A percentile compares a stretch with the other conserved stretches of the same genome.
These are phyloP conservation scores for Microdochium paspali DNA, from an alignment of 2,329 filamentous ascomycete genomes.

Conservation along the genomic window DNA sequence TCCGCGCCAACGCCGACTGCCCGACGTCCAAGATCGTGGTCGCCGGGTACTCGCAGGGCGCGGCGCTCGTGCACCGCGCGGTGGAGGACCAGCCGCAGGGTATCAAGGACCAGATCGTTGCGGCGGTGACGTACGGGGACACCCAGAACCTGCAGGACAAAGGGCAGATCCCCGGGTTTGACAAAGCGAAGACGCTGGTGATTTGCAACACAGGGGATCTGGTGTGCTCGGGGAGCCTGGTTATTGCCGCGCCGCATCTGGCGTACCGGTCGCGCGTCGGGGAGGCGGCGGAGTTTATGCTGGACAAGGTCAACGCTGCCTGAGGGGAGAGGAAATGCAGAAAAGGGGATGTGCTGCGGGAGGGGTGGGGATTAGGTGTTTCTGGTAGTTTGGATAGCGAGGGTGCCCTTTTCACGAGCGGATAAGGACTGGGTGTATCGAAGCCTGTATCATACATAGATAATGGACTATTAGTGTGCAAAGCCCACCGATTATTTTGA, in stretches of 20 bases:
- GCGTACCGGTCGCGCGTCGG: conserved; percentile 23
- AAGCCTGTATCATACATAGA: no score
- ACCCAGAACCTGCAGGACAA: conserved; percentile 24
- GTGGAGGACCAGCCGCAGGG: conserved; percentile 17
- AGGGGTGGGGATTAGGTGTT: background rate
- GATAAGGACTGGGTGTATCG: no score
- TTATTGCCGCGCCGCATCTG: conserved; percentile 23
- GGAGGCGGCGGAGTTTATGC: conserved; percentile 20
- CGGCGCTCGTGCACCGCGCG: conserved; percentile 27
- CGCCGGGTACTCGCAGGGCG: conserved; percentile 23
- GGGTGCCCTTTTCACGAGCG: no score
- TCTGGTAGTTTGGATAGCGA: no score
- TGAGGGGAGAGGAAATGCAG: background rate
- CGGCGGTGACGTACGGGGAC: conserved; percentile 26
- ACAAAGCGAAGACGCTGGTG: conserved; percentile 24
- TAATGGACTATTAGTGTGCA: no score
- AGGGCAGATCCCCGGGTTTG: conserved; percentile 23
- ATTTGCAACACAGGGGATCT: conserved; percentile 30
- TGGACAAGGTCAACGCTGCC: conserved; percentile 7
- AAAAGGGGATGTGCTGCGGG: background rate
- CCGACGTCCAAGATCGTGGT: conserved; percentile 20
- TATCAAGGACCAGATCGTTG: conserved; percentile 19
- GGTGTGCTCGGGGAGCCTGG: conserved; percentile 24
- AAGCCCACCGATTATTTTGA: no score
- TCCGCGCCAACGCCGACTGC: conserved; percentile 17